A percentile compares a stretch with the other conserved stretches of the same genome.
phyloP scores from a whole-genome alignment of 257 asterid species.

The Fraxinus quadrangulata region DNA sequence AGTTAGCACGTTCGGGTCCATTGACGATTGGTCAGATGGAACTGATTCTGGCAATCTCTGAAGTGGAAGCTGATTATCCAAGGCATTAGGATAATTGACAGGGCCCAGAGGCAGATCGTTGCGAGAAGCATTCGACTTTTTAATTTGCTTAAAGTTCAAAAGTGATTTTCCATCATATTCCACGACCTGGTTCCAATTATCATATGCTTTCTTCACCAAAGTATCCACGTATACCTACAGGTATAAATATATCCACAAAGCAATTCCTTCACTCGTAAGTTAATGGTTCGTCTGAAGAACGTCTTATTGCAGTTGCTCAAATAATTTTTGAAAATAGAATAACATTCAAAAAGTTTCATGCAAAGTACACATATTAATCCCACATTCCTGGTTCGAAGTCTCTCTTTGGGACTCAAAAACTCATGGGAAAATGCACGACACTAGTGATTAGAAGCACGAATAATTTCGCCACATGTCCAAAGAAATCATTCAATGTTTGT shows the following conservation, averaged over 20 bases:
- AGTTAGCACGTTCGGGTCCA: conserved; percentile 57
- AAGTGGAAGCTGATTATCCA: conserved; percentile 58
- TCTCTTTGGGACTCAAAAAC: background rate
- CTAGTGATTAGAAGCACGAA: background rate
- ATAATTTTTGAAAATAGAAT: background rate
- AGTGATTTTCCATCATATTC: conserved; percentile 96
- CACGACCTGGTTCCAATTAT: conserved; percentile 84
- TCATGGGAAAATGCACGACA: background rate
- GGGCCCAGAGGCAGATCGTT: conserved; percentile 62
- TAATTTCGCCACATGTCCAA: background rate
- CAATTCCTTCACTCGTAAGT: conserved; percentile 11
- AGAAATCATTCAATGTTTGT: background rate
- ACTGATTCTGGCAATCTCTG: conserved; percentile 49
- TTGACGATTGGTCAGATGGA: conserved; percentile 48
- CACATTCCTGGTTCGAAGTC: background rate
- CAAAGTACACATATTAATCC: background rate
- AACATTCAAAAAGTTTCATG: background rate
- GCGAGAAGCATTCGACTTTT: conserved; percentile 41
- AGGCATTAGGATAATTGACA: conserved; percentile 55
- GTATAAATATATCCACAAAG: conserved; percentile 10
- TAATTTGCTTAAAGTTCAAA: conserved; percentile 62
- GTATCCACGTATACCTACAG: conserved; percentile 78
- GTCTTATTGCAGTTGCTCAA: background rate
- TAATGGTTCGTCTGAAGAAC: conserved; percentile 1
- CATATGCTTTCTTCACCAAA: conserved; percentile 91